Base-by-base conservation (phyloP, 768 basidiomycete species). In the Kondoa malvinella region DNA sequence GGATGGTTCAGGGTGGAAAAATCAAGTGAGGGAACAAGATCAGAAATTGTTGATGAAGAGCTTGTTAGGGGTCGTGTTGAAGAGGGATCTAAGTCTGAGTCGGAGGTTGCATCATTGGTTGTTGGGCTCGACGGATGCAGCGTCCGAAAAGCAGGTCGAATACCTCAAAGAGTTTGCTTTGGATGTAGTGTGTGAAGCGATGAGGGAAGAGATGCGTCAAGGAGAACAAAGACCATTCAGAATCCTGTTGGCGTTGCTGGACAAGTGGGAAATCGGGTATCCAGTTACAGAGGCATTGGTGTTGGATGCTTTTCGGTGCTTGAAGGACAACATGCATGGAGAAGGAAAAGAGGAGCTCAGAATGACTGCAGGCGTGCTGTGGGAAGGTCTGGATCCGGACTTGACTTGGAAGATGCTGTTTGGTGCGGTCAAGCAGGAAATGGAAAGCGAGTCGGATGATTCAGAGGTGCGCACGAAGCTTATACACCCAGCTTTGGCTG, bases 221-320 rank as follows among this genome's bases (percentile, higher is more conserved):
- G 21, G 40, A 8, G 59, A 69, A 3, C 73, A 73, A 60, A 80
- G 89, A 29, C 90, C 95, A 0, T 97, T 92, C 82, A 94, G 92
- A 77, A 87, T 97, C 34, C 92, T 95, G 76, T 86, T 97, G 27
- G 92, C 91, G 1, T 77, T 97, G 21, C 79, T 96, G 71, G 95
- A 99, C 77, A 95, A 95, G 76, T 96, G 90, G 88, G 95, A 97
- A 76, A 86, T 97, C 58, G 94, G 94, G 2, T 83, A 82, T 4
- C 81, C 82, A 0, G 77, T 99, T 30, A 91, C 91, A 0, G 86
- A 90, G 56, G 80, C 80, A 3, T 78, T 96, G 64, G 83, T 88
- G 14, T 84, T 87, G 72, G 88, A 94, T 72, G 81, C 88, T 0
- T 84, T 96, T 73, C 84, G 81, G 64, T 84, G 88, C 1, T 79